A percentile compares a stretch with the other conserved stretches of the same genome.
These are phyloP conservation scores for Aspergillus felis DNA, from an alignment of 2,329 filamentous ascomycete genomes.

Conservation along the genomic window DNA sequence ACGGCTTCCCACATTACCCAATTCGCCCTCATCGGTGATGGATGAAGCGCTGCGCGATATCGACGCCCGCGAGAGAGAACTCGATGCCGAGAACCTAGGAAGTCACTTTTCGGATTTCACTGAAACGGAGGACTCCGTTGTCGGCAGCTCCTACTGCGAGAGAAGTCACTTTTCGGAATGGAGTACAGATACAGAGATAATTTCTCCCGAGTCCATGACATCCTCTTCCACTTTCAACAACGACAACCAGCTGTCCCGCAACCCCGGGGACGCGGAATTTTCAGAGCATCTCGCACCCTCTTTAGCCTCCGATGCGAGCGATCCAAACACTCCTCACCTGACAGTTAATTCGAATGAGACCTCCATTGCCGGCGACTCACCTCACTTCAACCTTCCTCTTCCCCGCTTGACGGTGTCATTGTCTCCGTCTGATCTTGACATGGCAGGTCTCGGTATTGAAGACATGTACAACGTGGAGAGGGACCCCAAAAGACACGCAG, in stretches of 20 bases:
- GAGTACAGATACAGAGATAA: constrained; percentile 36
- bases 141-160: constrained; percentile 26
- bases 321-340: constrained; percentile 37
- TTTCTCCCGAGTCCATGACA: constrained; percentile 34
- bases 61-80: constrained; percentile 27
- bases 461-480: constrained; percentile 29
- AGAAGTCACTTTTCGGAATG: constrained; percentile 40
- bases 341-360: constrained; percentile 27
- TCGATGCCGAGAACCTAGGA: constrained; percentile 31
- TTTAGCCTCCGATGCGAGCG: constrained; percentile 21
- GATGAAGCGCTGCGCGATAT: constrained; percentile 37
- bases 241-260: constrained; percentile 15
- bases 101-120: constrained; percentile 44
- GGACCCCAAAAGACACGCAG: constrained; percentile 36
- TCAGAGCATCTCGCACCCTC: constrained; percentile 21
- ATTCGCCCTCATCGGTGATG: constrained; percentile 45
- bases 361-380: constrained; percentile 24
- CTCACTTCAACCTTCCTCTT: constrained; percentile 19
- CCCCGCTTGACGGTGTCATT: constrained; percentile 25
- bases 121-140: constrained; percentile 28
- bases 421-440: constrained; percentile 23
- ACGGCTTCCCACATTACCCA: constrained; percentile 43
- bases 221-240: constrained; percentile 33
- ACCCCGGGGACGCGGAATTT: constrained; percentile 15
- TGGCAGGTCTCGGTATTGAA: constrained; percentile 32